Percentiles rank a stretch among this genome's conserved stretches.
Conservation (phyloP, 23 red algal species). For the Gracilaria domingensis region DNA sequence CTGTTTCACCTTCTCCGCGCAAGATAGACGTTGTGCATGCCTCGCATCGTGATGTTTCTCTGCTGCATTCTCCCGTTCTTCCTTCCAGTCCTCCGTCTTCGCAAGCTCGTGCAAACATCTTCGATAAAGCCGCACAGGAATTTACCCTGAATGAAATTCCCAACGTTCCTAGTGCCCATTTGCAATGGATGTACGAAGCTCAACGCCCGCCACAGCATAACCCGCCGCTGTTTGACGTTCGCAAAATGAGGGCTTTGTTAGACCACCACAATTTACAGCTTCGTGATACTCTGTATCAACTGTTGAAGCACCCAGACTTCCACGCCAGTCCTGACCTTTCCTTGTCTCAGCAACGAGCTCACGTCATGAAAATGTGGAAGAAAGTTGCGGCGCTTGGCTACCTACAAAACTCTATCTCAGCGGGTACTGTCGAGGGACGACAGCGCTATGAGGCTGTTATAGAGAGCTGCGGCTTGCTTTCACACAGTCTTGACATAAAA, state of each 20-base stretch:
- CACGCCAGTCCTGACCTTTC: slow-evolving; percentile 23
- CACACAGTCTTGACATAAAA: slow-evolving; percentile 87
- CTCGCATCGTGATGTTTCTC: not conserved
- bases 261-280: slow-evolving; percentile 42
- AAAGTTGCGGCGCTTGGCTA: slow-evolving; percentile 3
- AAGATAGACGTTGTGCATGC: not conserved
- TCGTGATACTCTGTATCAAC: slow-evolving; percentile 41
- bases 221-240: slow-evolving; percentile 31
- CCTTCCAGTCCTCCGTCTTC: not conserved
- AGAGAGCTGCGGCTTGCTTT: slow-evolving; percentile 72
- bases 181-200: slow-evolving; percentile 17
- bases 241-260: slow-evolving; percentile 37
- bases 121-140: slow-evolving; percentile 13
- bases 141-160: not conserved
- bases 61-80: not conserved
- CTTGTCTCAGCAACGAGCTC: slow-evolving; percentile 53
- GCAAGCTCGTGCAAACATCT: not conserved
- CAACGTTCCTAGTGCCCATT: not conserved
- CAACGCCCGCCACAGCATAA: not conserved
- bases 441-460: slow-evolving; percentile 77
- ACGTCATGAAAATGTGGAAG: slow-evolving; percentile 59
- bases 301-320: slow-evolving; percentile 69
- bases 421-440: slow-evolving; percentile 42
- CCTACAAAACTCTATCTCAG: slow-evolving; percentile 36
- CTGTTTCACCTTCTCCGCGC: not conserved